Conservation (phyloP, 305 asterid species). For the Solanum hybrid region DNA sequence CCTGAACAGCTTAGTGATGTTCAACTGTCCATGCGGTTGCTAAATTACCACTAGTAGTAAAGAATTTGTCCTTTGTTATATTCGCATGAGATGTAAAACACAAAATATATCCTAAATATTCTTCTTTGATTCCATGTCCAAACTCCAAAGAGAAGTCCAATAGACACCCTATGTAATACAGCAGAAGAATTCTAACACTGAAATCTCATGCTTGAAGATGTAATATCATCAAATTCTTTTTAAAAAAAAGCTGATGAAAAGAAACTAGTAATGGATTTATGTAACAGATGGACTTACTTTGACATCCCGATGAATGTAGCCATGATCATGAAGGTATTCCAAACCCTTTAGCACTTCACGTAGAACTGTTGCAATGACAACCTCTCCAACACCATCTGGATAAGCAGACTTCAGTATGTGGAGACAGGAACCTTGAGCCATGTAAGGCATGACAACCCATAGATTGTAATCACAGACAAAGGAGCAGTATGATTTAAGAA, state of each 20-base stretch:
- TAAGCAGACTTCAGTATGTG: slow-evolving; percentile 83
- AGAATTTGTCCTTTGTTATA: background rate
- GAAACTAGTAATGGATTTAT: background rate
- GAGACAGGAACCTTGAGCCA: slow-evolving; percentile 97
- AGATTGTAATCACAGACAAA: slow-evolving; percentile 77
- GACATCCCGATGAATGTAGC: slow-evolving; percentile 97
- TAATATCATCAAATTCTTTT: background rate
- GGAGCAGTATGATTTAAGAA: slow-evolving; percentile 87
- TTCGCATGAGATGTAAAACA: background rate
- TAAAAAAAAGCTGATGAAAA: too few relatives aligned
- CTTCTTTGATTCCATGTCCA: background rate
- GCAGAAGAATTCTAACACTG: background rate
- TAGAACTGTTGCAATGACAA: slow-evolving; percentile 76
- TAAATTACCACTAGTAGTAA: background rate
- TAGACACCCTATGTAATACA: background rate
- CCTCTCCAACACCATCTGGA: slow-evolving; percentile 95
- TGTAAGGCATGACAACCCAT: slow-evolving; percentile 97
- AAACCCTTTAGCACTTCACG: slow-evolving; percentile 89
- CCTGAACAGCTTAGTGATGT: background rate
- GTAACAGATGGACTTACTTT: slow-evolving; percentile 46
- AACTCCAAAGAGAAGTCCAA: background rate
- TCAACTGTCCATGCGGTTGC: background rate
- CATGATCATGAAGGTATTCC: slow-evolving; percentile 94
- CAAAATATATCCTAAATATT: background rate
- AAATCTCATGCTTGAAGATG: background rate